A percentile compares a stretch with the other conserved stretches of the same genome.
Conservation (phyloP, 768 basidiomycete genomes). For the Mycena venus region DNA sequence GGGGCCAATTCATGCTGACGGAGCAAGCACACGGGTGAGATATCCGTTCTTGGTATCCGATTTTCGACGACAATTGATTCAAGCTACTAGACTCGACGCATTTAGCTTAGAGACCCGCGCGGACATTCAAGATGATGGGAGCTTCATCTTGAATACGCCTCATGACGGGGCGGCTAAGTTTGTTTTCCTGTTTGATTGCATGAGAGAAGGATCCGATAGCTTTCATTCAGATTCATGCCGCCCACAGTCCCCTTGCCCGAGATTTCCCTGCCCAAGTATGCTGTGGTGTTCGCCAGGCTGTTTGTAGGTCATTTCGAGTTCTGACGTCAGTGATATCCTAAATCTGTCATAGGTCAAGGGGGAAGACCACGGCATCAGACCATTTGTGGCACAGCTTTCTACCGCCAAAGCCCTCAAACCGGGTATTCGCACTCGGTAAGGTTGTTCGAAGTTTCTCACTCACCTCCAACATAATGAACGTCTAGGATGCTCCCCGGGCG, state of each 20-base stretch:
- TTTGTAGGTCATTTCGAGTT: neutral
- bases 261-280: neutral
- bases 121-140: slow-evolving; percentile 43
- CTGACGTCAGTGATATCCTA: neutral
- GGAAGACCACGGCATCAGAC: neutral
- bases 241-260: neutral
- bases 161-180: slow-evolving; percentile 25
- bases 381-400: neutral
- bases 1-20: slow-evolving; percentile 12
- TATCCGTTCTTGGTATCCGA: neutral
- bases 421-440: neutral
- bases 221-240: slow-evolving; percentile 4
- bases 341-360: neutral
- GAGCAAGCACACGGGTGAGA: slow-evolving; percentile 12
- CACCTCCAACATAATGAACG: neutral
- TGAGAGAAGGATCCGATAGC: neutral
- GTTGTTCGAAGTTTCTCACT: neutral
- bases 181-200: neutral
- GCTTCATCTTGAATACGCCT: slow-evolving; percentile 39
- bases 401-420: neutral
- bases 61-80: neutral
- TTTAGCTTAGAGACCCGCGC: slow-evolving; percentile 45
- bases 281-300: slow-evolving; percentile 5
- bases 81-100: slow-evolving; percentile 36
- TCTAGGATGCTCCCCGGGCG: neutral